A percentile compares a stretch with the other conserved stretches of the same genome.
These are phyloP conservation scores for Platanus orientalis DNA, from an alignment of 164 flowering plant species.

Conservation along the genomic window DNA sequence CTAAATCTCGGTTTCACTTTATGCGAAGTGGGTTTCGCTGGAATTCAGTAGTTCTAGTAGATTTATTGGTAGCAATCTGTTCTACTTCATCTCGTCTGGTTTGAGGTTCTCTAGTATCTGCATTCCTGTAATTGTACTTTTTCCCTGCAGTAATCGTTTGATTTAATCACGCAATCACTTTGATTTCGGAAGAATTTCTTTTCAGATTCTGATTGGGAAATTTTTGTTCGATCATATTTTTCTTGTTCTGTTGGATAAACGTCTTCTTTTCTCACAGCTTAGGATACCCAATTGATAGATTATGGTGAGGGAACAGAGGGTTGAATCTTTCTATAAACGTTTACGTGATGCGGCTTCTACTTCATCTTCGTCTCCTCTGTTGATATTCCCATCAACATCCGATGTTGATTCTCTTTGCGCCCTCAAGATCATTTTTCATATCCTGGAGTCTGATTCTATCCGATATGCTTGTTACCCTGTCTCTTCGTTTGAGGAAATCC, in stretches of 20 bases:
- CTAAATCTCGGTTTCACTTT: too few relatives aligned
- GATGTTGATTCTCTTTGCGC: conserved; percentile 73
- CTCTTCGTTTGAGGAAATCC: conserved; percentile 58
- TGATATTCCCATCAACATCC: conserved; percentile 67
- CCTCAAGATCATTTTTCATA: conserved; percentile 43
- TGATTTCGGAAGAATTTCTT: too few relatives aligned
- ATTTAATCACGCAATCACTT: too few relatives aligned
- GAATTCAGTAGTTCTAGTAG: too few relatives aligned
- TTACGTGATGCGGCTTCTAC: conserved; percentile 44
- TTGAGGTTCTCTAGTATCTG: too few relatives aligned
- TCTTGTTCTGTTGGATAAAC: too few relatives aligned
- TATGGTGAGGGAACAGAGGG: conserved; percentile 59
- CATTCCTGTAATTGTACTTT: neutral
- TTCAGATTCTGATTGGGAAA: too few relatives aligned
- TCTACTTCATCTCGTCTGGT: too few relatives aligned
- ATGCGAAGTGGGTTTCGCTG: too few relatives aligned
- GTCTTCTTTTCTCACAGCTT: neutral
- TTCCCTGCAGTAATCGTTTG: neutral
- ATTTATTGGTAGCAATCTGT: too few relatives aligned
- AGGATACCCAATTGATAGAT: conserved; percentile 10
- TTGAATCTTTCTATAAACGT: conserved; percentile 51
- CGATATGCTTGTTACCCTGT: conserved; percentile 66
- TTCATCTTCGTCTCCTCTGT: conserved; percentile 45
- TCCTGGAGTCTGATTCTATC: conserved; percentile 58
- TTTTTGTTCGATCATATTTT: too few relatives aligned